Percentiles rank a stretch among this genome's conserved stretches.
Evolutionary conservation across 257 asterid genomes (phyloP).

Genomic region (Gentiana dahurica): DNA sequence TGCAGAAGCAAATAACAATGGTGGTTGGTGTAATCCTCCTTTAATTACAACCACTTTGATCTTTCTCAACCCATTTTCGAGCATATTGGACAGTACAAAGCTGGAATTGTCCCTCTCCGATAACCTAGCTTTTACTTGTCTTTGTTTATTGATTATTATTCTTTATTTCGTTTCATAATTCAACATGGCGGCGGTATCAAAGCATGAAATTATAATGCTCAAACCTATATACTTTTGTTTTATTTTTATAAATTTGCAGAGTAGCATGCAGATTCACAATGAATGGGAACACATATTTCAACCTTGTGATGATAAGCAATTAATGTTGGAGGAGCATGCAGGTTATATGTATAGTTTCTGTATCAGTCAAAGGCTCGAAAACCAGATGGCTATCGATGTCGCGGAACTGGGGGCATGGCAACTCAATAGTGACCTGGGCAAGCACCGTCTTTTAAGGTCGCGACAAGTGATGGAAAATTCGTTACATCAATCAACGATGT

Average conservation of each 20-base stretch:
- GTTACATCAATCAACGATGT: conserved; percentile 34
- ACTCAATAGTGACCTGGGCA: conserved; percentile 34
- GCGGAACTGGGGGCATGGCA: conserved; percentile 83
- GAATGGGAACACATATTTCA: conserved; percentile 57
- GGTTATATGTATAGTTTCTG: conserved; percentile 37
- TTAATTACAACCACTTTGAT: conserved; percentile 54
- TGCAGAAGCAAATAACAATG: conserved; percentile 15
- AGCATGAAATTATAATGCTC: too few species aligned
- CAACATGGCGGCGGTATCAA: too few species aligned
- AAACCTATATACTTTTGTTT: too few species aligned
- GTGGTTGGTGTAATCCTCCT: conserved; percentile 78
- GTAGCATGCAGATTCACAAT: conserved; percentile 56
- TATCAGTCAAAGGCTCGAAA: conserved; percentile 46
- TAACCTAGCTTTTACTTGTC: neutral
- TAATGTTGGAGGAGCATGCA: conserved; percentile 38
- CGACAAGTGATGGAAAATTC: conserved; percentile 29
- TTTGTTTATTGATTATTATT: too few species aligned
- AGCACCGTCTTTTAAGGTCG: conserved; percentile 42
- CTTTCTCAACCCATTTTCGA: conserved; percentile 67
- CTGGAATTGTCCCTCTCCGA: conserved; percentile 56
- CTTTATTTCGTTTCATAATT: too few species aligned
- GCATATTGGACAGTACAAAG: conserved; percentile 45
- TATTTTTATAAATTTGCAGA: conserved; percentile 13
- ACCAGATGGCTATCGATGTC: conserved; percentile 43
- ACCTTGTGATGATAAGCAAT: conserved; percentile 52